Conservation (phyloP, 2,329 filamentous ascomycete genomes). For the Aureobasidium melanogenum region DNA sequence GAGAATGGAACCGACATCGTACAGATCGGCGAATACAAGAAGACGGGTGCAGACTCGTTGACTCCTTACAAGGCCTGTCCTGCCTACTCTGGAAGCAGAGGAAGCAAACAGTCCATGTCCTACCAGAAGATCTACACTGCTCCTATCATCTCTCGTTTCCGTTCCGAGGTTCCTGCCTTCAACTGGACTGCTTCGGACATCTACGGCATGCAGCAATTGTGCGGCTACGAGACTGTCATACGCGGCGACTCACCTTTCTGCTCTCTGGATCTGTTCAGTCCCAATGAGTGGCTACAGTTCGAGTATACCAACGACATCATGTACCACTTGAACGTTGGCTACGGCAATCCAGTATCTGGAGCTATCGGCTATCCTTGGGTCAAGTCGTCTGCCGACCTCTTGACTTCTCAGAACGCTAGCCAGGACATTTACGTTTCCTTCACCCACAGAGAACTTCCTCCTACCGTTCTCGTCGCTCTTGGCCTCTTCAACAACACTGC, state of each 20-base stretch:
- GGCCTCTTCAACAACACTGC: slow-evolving; percentile 62
- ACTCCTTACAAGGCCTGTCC: slow-evolving; percentile 59
- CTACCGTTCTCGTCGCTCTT: slow-evolving; percentile 57
- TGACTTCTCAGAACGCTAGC: slow-evolving; percentile 26
- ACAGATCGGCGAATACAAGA: slow-evolving; percentile 46
- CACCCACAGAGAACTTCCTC: slow-evolving; percentile 60
- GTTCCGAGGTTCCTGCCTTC: slow-evolving; percentile 45
- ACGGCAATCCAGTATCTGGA: slow-evolving; percentile 50
- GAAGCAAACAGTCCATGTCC: slow-evolving; percentile 42
- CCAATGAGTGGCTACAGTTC: slow-evolving; percentile 54
- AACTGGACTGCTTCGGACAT: slow-evolving; percentile 57
- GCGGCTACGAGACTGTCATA: slow-evolving; percentile 62
- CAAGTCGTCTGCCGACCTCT: slow-evolving; percentile 48
- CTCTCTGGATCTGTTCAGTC: slow-evolving; percentile 48
- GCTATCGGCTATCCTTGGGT: slow-evolving; percentile 58
- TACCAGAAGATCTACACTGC: slow-evolving; percentile 50
- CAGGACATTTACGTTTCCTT: slow-evolving; percentile 60
- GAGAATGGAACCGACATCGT: slow-evolving; percentile 47
- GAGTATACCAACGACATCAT: slow-evolving; percentile 60
- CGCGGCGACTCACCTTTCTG: slow-evolving; percentile 56
- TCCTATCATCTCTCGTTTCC: slow-evolving; percentile 51
- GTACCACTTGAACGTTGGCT: slow-evolving; percentile 62
- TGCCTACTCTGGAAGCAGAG: slow-evolving; percentile 50
- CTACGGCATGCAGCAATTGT: slow-evolving; percentile 60
- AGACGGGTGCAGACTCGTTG: slow-evolving; percentile 50